Evolutionary conservation across 352 stramenopile species (phyloP).

Genomic region (Phytophthora syringae): DNA sequence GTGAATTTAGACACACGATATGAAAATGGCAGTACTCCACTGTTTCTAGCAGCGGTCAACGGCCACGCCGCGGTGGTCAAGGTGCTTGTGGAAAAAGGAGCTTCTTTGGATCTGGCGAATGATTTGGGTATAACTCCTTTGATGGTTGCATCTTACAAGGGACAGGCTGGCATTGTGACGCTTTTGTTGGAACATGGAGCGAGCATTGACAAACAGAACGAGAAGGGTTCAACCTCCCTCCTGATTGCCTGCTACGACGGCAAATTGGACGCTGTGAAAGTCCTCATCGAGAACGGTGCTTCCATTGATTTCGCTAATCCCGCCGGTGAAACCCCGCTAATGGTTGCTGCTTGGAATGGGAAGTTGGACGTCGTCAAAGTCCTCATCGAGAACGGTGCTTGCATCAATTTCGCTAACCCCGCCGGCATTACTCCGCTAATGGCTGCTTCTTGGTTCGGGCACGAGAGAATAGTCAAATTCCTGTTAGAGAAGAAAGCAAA

Average conservation of each 20-base stretch:
- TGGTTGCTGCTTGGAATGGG: background rate
- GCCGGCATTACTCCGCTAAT: too few relatives aligned
- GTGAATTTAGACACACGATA: too few relatives aligned
- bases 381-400: background rate
- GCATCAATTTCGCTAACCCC: too few relatives aligned
- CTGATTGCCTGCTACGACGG: background rate
- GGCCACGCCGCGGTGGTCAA: background rate
- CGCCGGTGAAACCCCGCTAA: background rate
- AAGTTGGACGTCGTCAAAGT: background rate
- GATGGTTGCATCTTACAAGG: background rate
- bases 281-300: background rate
- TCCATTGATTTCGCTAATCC: background rate
- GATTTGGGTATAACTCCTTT: background rate
- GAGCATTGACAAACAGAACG: too few relatives aligned
- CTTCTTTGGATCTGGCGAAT: background rate
- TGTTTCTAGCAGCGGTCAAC: background rate
- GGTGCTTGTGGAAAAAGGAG: background rate
- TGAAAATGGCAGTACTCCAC: background rate
- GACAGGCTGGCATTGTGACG: background rate
- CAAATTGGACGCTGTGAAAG: background rate
- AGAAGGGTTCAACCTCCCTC: too few relatives aligned
- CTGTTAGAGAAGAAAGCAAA: background rate
- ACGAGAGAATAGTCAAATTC: too few relatives aligned
- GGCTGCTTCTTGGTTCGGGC: too few relatives aligned
- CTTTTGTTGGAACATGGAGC: background rate